Base-by-base conservation (phyloP, 1,139 yeast species). In the Diutina scorzettiae region DNA sequence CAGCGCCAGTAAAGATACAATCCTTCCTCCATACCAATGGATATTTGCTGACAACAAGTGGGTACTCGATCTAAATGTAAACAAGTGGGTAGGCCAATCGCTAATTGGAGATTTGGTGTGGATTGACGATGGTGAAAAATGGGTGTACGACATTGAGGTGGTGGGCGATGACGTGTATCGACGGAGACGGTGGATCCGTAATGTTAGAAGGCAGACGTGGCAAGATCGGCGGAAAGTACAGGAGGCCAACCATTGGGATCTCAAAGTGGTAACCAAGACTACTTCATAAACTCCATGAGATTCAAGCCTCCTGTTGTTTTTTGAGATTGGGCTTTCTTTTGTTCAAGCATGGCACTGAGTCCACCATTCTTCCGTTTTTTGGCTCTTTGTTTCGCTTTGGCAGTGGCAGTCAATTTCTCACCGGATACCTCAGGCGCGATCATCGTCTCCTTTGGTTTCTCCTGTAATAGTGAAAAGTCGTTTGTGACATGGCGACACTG, bases 51-150 rank as follows among this genome's bases (percentile, higher is more conserved):
- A 56, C 24, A 45, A 44, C 2, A 51, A 56, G 8, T 82, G 93
- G 93, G 59, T 56, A 11, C 51, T 81, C 40, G 91, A 82, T 54
- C 62, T 79, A 43, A 62, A 71, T 21, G 82, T 82, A 0, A 56
- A 59, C 28, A 55, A 51, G 4, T 82, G 91, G 91, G 81, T 78
- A 2, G 59, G 60, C 34, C 49, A 54, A 0, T 70, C 73, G 44
- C 61, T 69, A 29, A 62, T 81, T 37, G 53, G 60, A 25, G 82
- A 76, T 47, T 58, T 76, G 41, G 77, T 80, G 8, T 66, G 64
- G 37, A 65, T 79, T 30, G 89, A 81, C 56, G 64, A 71, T 30
- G 85, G 76, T 43, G 81, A 80, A 37, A 82, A 82, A 57, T 82
- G 91, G 91, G 87, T 80, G 17, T 82, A 82, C 55, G 93, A 82